Base-by-base conservation (phyloP, 768 basidiomycete species). In the Crassisporium funariophilum region DNA sequence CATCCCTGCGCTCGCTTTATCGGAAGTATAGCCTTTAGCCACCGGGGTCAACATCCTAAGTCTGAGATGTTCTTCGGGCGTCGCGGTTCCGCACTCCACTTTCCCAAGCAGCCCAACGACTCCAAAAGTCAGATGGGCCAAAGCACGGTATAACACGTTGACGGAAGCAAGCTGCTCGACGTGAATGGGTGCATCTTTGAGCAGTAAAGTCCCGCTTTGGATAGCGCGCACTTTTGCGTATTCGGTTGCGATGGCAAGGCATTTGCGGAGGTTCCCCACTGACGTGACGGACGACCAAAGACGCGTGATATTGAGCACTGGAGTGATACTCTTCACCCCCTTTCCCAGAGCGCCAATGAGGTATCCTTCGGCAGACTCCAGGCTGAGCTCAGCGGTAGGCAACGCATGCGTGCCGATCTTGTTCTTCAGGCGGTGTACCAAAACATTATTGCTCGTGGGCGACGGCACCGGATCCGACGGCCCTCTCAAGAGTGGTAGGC, bases 231-330 rank as follows among this genome's bases (percentile, higher is more conserved):
- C 82, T 5, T 62, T 62, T 0, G 88, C 78, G 56, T 83, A 88
- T 11, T 83, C 73, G 6, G 77, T 76, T 5, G 86, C 86, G 40
- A 86, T 82, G 21, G 80, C 72, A 19, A 90, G 75, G 47, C 78
- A 80, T 53, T 81, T 81, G 46, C 82, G 77, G 19, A 91, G 62
- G 39, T 70, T 66, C 2, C 84, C 83, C 13, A 81, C 65, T 3
- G 79, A 78, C 12, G 70, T 64, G 11, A 81, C 70, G 4, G 84
- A 76, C 4, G 81, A 86, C 68, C 87, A 81, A 4, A 88, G 60
- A 3, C 88, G 84, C 0, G 88, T 89, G 60, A 91, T 88, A 63
- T 86, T 88, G 29, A 90, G 78, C 6, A 89, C 81, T 0, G 86
- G 79, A 3, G 83, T 68, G 46, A 89, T 88, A 49, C 69, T 73